These are phyloP conservation scores for Fonsecaea erecta DNA, from an alignment of 2,329 filamentous ascomycete genomes.

Conservation along the genomic window DNA sequence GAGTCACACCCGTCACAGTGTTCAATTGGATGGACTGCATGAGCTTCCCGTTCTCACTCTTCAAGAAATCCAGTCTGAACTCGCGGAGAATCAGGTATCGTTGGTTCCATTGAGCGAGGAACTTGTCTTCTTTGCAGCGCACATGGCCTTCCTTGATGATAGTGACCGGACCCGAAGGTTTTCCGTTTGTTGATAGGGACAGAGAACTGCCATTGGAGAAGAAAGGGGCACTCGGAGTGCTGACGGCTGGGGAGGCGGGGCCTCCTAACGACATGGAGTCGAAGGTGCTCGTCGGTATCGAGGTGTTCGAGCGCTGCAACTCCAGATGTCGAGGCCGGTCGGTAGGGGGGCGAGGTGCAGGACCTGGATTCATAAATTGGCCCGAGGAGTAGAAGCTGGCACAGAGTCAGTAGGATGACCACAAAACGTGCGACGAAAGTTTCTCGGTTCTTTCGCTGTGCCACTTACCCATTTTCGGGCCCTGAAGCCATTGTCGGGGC, in stretches of 20 bases:
- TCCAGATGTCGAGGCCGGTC: slow-evolving; percentile 77
- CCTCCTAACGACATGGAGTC: slow-evolving; percentile 70
- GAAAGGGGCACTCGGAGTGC: slow-evolving; percentile 64
- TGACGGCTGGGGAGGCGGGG: slow-evolving; percentile 65
- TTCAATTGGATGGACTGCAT: slow-evolving; percentile 83
- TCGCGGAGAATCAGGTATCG: slow-evolving; percentile 91
- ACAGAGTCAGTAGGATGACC: slow-evolving; percentile 16
- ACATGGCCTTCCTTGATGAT: slow-evolving; percentile 70
- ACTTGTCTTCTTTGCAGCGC: slow-evolving; percentile 76
- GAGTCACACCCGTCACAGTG: slow-evolving; percentile 86
- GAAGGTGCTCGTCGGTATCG: slow-evolving; percentile 74
- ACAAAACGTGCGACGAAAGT: neutral
- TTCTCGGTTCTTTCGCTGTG: neutral
- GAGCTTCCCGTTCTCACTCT: slow-evolving; percentile 84
- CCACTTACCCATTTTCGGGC: slow-evolving; percentile 31
- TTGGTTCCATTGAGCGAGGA: slow-evolving; percentile 83
- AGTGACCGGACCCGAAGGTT: slow-evolving; percentile 67
- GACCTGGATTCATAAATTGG: slow-evolving; percentile 95
- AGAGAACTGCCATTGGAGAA: slow-evolving; percentile 74
- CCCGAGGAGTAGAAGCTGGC: slow-evolving; percentile 64
- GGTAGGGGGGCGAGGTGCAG: slow-evolving; percentile 85
- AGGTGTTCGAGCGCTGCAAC: slow-evolving; percentile 73
- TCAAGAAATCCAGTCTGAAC: slow-evolving; percentile 91
- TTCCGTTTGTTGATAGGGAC: slow-evolving; percentile 64
- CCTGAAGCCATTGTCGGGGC: slow-evolving; percentile 29